Base-by-base conservation (phyloP, 441 rosid genomes). In the Arabidopsis lyrata region DNA sequence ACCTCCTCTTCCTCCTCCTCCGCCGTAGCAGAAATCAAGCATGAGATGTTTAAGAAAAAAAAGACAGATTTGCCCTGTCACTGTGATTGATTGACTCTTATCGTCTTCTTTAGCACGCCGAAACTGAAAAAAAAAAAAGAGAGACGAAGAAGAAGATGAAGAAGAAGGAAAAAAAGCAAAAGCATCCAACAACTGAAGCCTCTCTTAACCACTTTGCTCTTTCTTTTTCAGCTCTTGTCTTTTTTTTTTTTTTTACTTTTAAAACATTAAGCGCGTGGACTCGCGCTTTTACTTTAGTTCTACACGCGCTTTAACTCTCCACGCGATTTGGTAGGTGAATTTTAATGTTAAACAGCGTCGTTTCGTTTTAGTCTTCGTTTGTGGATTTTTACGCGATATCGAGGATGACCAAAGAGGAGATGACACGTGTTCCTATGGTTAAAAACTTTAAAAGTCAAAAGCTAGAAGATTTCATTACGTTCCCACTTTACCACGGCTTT, bases 131-230 rank as follows among this genome's bases (percentile, higher is more conserved):
- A 58, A 22, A 13, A 2, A 14, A n/a, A n/a, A 6, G 32, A 32
- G 27, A 18, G 47, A 34, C 10, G 42, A 34, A 5, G 16, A 32
- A n/a, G 41, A 56, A 0, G 45, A 38, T 13, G 12, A 15, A 20
- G 58, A 56, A 57, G 39, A 54, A 64, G 31, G 47, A 14, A 20
- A 32, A 27, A 58, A 70, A n/a, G 59, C 68, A 66, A 77, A 72
- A 77, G 77, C 68, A 77, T 15, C 63, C 77, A 77, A 77, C 80
- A 74, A 52, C 67, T 74, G 78, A 78, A 75, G 66, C 78, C 76
- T 68, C 67, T 74, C 76, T 74, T 72, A 72, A 66, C 77, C 81
- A 77, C 74, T 77, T 77, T 60, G 73, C 70, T 55, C 69, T 61
- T 66, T 59, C 50, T 50, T 59, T 77, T 70, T 70, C 66, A 63